phyloP scores from a whole-genome alignment of 345 rosid species.

The Eucalyptus cladocalyx region DNA sequence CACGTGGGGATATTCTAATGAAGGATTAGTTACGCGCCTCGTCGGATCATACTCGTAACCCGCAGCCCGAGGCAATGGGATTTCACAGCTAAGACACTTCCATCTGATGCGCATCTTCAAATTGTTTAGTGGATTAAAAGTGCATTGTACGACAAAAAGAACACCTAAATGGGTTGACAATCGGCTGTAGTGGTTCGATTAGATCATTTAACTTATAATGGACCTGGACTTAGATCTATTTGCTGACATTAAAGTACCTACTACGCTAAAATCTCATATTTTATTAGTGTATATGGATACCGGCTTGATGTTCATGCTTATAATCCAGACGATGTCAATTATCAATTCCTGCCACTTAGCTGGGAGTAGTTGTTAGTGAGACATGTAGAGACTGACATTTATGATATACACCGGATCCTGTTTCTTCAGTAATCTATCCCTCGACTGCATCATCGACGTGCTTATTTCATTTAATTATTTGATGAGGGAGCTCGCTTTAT shows the following conservation, averaged over 20 bases:
- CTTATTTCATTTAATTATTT: neutral
- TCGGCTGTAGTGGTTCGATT: neutral
- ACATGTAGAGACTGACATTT: neutral
- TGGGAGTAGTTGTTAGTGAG: neutral
- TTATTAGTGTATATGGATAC: neutral
- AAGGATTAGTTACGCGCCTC: neutral
- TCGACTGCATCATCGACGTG: neutral
- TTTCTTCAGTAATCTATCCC: neutral
- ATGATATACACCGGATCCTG: neutral
- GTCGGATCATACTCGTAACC: neutral
- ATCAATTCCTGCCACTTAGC: neutral
- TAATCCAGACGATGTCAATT: neutral
- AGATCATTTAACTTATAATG: neutral
- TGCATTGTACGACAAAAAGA: neutral
- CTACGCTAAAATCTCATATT: neutral
- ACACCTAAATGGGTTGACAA: neutral
- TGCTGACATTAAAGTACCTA: neutral
- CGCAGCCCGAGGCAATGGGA: neutral
- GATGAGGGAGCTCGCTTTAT: neutral
- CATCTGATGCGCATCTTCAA: neutral
- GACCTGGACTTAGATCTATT: neutral
- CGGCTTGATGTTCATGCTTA: neutral
- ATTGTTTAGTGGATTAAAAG: neutral
- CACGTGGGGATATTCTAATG: neutral
- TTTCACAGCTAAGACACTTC: neutral